phyloP scores from a whole-genome alignment of 2,329 filamentous ascomycete genomes.

The Cladobotryum protrusum region DNA sequence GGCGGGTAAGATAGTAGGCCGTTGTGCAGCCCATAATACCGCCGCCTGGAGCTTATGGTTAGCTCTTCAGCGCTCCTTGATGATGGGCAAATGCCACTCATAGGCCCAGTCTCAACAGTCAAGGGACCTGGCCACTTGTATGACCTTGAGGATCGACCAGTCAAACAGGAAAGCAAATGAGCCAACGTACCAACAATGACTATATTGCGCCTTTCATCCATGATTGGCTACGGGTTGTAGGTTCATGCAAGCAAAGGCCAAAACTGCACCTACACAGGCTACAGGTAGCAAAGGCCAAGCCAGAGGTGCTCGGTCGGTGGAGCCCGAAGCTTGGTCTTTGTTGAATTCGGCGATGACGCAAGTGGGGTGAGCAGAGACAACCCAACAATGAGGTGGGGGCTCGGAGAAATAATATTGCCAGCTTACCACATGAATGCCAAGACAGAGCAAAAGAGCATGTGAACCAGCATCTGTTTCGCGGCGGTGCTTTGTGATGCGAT shows the following conservation, averaged over 20 bases:
- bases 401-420: too few species aligned
- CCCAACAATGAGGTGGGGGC: neutral
- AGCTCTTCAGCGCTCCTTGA: slow-evolving; percentile 1
- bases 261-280: too few species aligned
- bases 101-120: too few species aligned
- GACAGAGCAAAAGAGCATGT: too few species aligned
- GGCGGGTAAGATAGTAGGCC: slow-evolving; percentile 84
- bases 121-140: neutral
- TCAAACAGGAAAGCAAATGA: neutral
- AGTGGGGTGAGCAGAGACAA: neutral
- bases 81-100: neutral
- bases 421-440: too few species aligned
- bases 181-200: slow-evolving; percentile 42
- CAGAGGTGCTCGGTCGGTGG: too few species aligned
- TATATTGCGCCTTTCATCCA: slow-evolving; percentile 38
- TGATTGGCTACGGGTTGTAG: slow-evolving; percentile 13
- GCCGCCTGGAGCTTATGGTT: slow-evolving; percentile 52
- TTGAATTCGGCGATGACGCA: too few species aligned
- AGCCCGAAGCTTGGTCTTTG: too few species aligned
- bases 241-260: too few species aligned
- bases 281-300: slow-evolving; percentile 29
- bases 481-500: too few species aligned
- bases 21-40: slow-evolving; percentile 90
- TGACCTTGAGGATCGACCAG: neutral
- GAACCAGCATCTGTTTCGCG: too few species aligned